These are phyloP conservation scores for Anthracocystis walkeri DNA, from an alignment of 1,284 basidiomycete species.

Conservation along the genomic window DNA sequence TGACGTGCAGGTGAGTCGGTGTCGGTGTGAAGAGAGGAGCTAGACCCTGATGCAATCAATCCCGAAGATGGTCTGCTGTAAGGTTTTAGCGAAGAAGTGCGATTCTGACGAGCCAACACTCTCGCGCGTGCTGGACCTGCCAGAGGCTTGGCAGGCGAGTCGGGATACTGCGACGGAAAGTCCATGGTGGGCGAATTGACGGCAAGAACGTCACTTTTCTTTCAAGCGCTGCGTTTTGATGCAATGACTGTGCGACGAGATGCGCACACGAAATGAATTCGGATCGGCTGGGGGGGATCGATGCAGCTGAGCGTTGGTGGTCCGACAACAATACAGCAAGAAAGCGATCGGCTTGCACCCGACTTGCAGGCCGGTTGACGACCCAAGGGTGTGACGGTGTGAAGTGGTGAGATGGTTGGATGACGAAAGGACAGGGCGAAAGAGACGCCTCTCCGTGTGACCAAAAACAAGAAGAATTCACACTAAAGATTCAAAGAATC, in stretches of 20 bases:
- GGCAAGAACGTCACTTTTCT: neutral
- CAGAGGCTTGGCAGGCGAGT: conserved; percentile 48
- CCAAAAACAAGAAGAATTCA: conserved; percentile 4
- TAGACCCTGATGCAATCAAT: conserved; percentile 19
- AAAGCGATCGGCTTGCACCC: conserved; percentile 13
- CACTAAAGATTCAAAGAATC: neutral
- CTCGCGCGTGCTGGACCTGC: conserved; percentile 46
- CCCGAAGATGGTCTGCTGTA: conserved; percentile 38
- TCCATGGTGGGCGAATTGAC: conserved; percentile 32
- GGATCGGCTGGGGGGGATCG: neutral
- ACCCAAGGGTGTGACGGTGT: conserved; percentile 10
- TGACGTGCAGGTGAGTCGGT: conserved; percentile 20
- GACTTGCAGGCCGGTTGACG: conserved; percentile 34
- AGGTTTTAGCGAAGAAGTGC: conserved; percentile 48
- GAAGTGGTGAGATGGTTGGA: neutral
- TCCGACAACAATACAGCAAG: neutral
- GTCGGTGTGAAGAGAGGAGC: conserved; percentile 21
- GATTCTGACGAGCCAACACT: conserved; percentile 43
- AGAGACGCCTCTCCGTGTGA: neutral
- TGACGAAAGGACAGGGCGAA: neutral
- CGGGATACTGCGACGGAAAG: conserved; percentile 51
- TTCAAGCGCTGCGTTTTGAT: neutral
- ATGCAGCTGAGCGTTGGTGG: neutral
- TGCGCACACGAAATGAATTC: conserved; percentile 8
- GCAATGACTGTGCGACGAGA: conserved; percentile 1